These are phyloP conservation scores for Pseudogymnoascus sp. DNA, from an alignment of 2,329 filamentous ascomycete genomes.

Conservation along the genomic window DNA sequence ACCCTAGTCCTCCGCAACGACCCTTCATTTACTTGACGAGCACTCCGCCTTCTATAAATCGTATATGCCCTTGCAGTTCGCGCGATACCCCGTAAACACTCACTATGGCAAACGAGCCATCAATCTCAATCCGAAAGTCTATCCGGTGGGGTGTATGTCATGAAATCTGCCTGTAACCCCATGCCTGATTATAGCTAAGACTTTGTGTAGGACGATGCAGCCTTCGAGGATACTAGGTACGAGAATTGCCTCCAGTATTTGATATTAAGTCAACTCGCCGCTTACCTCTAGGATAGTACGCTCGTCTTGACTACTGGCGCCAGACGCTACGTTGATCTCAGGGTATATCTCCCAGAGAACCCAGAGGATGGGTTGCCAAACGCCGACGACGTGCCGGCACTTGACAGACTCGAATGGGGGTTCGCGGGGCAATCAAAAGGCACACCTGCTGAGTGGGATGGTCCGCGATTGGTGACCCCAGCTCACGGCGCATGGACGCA, in stretches of 20 bases:
- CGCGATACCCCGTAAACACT: neutral
- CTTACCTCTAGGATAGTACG: slow-evolving; percentile 11
- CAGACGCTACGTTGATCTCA: slow-evolving; percentile 20
- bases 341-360: slow-evolving; percentile 14
- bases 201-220: neutral
- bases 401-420: slow-evolving; percentile 20
- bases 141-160: slow-evolving; percentile 11
- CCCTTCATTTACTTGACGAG: neutral
- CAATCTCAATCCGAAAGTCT: slow-evolving; percentile 12
- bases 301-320: slow-evolving; percentile 21
- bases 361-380: slow-evolving; percentile 12
- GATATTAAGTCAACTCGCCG: neutral
- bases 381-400: slow-evolving; percentile 7
- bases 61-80: neutral
- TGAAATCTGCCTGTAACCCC: neutral
- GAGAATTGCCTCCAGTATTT: neutral
- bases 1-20: neutral
- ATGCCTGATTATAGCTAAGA: neutral
- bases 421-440: slow-evolving; percentile 18
- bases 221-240: neutral
- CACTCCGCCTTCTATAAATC: neutral
- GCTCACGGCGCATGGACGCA: slow-evolving; percentile 18
- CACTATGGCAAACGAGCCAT: slow-evolving; percentile 1
- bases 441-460: neutral
- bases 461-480: neutral